Evolutionary conservation across 2,329 filamentous ascomycete species (phyloP), one percentile per base, ranked within the genome.

Genomic region (Apiospora marii): DNA sequence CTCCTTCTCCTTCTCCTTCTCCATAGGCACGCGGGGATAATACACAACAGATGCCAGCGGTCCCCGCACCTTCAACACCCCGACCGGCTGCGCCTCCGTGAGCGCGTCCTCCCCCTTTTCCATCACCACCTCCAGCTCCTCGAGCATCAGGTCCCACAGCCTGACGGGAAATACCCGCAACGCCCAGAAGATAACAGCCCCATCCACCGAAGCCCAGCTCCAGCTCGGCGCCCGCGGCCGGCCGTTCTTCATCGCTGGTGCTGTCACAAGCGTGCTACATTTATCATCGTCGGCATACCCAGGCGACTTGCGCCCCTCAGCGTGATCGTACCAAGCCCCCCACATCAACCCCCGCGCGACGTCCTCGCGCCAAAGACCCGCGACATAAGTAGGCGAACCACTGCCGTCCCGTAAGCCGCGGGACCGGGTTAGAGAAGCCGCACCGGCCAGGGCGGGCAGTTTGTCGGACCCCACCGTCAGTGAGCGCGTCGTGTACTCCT

Each of bases 141-240:
- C 73, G 24, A 64, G 30, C 58, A 67, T 67, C 14, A 72, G 37
- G 1, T 6, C 8, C 70, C 12, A 72, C 69, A 24, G 70, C 70
- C 2, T 41, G 53, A 1, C n/a, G 37, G 3, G 68, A 73, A 22
- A 37, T 5, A 37, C 37, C 37, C 71, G 70, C 1, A 71, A 72
- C 6, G 74, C 72, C 72, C 71, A 76, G 34, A 76, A 75, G 43
- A 75, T 73, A 43, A 76, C 69, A 8, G 74, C 73, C 12, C 76
- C 76, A 19, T 77, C 75, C 19, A 77, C 53, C 3, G 73, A 49
- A 8, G 75, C 75, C 75, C 76, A 77, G 51, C 75, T 76, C 76
- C 75, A 77, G 43, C 75, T 77, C 5, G 75, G 75, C 10, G 73
- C 75, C 7, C 75, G 75, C 58, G n/a, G n/a, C 4, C 13, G 4